Conservation (phyloP, 2,329 filamentous ascomycete genomes). For the Sarocladium brachiariae region DNA sequence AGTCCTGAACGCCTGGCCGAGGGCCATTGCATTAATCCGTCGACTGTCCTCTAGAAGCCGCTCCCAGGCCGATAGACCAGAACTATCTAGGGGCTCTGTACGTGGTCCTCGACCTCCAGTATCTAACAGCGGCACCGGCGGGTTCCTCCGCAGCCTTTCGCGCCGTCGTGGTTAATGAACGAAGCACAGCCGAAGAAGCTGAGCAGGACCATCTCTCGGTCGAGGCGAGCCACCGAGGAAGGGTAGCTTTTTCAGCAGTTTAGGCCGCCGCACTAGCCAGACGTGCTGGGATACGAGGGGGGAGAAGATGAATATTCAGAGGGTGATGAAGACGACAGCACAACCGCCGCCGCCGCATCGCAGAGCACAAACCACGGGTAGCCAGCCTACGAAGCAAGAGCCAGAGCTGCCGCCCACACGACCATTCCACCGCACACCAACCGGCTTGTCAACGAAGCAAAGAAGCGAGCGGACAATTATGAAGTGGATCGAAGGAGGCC, state of each 20-base stretch:
- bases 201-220: conserved; percentile 54
- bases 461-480: conserved; percentile 44
- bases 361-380: conserved; percentile 23
- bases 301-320: conserved; percentile 45
- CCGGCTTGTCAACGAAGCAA: conserved; percentile 58
- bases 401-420: conserved; percentile 15
- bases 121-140: conserved; percentile 36
- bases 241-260: conserved; percentile 33
- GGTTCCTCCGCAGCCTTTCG: conserved; percentile 30
- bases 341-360: conserved; percentile 31
- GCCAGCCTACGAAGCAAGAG: conserved; percentile 8
- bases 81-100: conserved; percentile 29
- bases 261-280: conserved; percentile 34
- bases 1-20: conserved; percentile 1
- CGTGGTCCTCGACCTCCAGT: conserved; percentile 42
- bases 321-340: conserved; percentile 54
- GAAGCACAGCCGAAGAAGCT: conserved; percentile 31
- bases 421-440: conserved; percentile 63
- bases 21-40: conserved; percentile 27
- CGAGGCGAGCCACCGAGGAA: conserved; percentile 19
- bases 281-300: too few relatives aligned
- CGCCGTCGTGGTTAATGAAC: conserved; percentile 16
- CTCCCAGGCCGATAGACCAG: conserved; percentile 28
- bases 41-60: conserved; percentile 35
- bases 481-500: conserved; percentile 69